A percentile compares a stretch with the other conserved stretches of the same genome.
Evolutionary conservation across 768 basidiomycete species (phyloP).

Genomic region (Rhodotorula babjevae): DNA sequence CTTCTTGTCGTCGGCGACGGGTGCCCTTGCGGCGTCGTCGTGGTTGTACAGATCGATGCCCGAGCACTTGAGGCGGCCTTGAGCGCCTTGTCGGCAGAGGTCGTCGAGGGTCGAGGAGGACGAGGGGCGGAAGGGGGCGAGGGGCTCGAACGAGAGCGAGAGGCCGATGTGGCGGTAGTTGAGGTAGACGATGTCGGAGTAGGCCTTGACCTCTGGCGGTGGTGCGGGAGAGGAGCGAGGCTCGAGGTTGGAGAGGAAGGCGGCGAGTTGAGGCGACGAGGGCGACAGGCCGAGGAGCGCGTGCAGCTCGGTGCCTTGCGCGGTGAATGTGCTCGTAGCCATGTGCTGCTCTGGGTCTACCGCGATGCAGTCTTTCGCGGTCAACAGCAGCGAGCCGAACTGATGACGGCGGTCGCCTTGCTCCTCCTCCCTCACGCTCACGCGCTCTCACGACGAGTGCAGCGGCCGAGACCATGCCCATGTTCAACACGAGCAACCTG

Average conservation of each 20-base stretch:
- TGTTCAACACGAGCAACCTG: not conserved
- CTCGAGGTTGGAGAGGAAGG: constrained; percentile 9
- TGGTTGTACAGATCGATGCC: constrained; percentile 79
- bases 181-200: constrained; percentile 73
- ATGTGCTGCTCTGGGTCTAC: not conserved
- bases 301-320: not conserved
- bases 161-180: constrained; percentile 75
- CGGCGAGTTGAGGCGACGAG: not conserved
- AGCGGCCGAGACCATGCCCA: not conserved
- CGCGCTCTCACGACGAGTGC: not conserved
- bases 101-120: constrained; percentile 51
- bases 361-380: no score
- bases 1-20: not conserved
- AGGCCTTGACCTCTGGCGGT: constrained; percentile 52
- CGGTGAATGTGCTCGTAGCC: not conserved
- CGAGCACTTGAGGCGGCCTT: constrained; percentile 57
- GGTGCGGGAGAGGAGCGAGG: not conserved
- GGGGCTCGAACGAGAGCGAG: constrained; percentile 71
- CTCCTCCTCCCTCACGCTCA: not conserved
- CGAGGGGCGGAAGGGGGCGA: constrained; percentile 51
- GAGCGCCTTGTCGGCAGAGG: constrained; percentile 7
- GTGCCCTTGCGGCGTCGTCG: not conserved
- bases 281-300: constrained; percentile 9
- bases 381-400: no score
- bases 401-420: no score